Base-by-base conservation (phyloP, 1,139 yeast species). In the Geotrichum macrosporum region DNA sequence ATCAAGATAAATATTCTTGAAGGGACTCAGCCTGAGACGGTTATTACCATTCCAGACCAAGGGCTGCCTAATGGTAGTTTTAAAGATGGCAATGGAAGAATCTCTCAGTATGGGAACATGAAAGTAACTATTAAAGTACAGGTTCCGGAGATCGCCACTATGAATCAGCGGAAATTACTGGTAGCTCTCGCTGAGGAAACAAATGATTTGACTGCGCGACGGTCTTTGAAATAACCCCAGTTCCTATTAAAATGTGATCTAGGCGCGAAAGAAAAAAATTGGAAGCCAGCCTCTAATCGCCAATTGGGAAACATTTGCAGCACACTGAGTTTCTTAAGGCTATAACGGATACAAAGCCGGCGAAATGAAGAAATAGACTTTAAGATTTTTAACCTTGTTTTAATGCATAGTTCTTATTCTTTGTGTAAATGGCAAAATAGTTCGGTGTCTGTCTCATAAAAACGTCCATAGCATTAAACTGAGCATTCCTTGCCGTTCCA, bases 141-240 rank as follows among this genome's bases (percentile, higher is more conserved):
- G 62, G 79, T 89, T 1, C 72, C 80, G 55, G 76, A 80, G 50
- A 92, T 97, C 3, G 76, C 76, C 50, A 83, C 87, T 15, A 86
- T 92, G n/a, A 83, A 92, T 1, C 96, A 92, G 65, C 81, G 81
- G 8, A 94, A 94, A n/a, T 71, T 92, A 50, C 74, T 94, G 58
- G 99, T 94, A 64, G 96, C 96, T 0, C 74, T 92, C 54, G 98
- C 99, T 1, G 96, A 87, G 62, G 83, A 95, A 3, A 76, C 84
- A 47, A 80, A 84, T 51, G 99, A 92, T 63, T 72, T 72, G 40
- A 75, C 74, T 26, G 97, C 98, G 3, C 84, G 77, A 57, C 72
- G 92, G n/a, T n/a, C n/a, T n/a, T n/a, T n/a, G n/a, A n/a, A n/a
- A n/a, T n/a, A n/a, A n/a, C n/a, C n/a, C n/a, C n/a, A n/a, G n/a